These are phyloP conservation scores for Lasiosphaeria hispida DNA, from an alignment of 495 filamentous ascomycete genomes.

Conservation along the genomic window DNA sequence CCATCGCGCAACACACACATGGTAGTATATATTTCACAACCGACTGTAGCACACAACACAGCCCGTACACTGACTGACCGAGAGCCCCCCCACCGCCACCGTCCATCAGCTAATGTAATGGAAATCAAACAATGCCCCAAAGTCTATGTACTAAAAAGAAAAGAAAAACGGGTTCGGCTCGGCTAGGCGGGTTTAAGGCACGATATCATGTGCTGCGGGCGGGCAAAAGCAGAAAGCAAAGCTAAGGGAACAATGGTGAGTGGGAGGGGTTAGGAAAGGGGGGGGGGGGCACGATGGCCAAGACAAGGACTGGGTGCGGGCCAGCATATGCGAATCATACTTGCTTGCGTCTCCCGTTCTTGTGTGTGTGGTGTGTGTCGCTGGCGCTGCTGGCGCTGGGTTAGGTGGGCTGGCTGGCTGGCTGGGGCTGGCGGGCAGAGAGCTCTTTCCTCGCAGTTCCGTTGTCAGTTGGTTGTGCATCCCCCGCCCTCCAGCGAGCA, in stretches of 20 bases:
- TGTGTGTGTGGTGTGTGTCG: slow-evolving; percentile 13
- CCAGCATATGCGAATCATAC: slow-evolving; percentile 29
- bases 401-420: not conserved
- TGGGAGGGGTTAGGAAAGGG: not conserved
- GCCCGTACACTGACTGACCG: too few relatives aligned
- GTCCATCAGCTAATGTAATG: not conserved
- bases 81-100: not conserved
- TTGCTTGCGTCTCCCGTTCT: slow-evolving; percentile 17
- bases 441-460: too few relatives aligned
- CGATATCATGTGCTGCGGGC: not conserved
- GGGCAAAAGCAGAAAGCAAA: not conserved
- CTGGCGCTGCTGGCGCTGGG: slow-evolving; percentile 8
- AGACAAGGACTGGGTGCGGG: slow-evolving; percentile 7
- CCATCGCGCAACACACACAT: too few relatives aligned
- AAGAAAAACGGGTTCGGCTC: not conserved
- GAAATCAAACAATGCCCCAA: not conserved
- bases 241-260: not conserved
- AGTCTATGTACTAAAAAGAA: not conserved
- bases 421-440: too few relatives aligned
- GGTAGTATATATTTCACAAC: too few relatives aligned
- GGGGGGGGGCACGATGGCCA: not conserved
- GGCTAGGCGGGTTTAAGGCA: not conserved
- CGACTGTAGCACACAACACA: too few relatives aligned
- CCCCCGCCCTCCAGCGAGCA: too few relatives aligned
- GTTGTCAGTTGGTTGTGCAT: too few relatives aligned